phyloP scores from a whole-genome alignment of 805 yeast species.

The Candida cerambycidarum region DNA sequence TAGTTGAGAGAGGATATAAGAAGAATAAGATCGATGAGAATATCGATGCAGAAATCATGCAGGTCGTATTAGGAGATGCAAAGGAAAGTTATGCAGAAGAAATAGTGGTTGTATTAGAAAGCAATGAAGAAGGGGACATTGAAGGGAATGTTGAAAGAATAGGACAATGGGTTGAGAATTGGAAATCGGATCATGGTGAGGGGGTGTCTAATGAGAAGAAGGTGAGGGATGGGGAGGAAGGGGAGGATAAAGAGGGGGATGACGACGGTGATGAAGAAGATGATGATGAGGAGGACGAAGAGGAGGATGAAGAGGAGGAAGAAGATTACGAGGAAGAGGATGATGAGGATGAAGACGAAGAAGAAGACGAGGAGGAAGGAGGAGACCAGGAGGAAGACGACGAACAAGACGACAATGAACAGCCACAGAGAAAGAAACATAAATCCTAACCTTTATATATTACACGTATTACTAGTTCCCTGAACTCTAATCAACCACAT shows the following conservation, averaged over 20 bases:
- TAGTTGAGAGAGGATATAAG: slow-evolving; percentile 73
- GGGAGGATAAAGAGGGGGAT: slow-evolving; percentile 14
- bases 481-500: background rate
- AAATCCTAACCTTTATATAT: slow-evolving; percentile 2
- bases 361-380: slow-evolving; percentile 17
- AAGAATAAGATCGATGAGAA: slow-evolving; percentile 86
- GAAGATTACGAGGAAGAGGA: slow-evolving; percentile 12
- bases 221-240: slow-evolving; percentile 15
- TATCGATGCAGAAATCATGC: slow-evolving; percentile 96
- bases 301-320: slow-evolving; percentile 9
- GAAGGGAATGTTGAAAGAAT: slow-evolving; percentile 82
- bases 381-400: slow-evolving; percentile 14
- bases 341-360: slow-evolving; percentile 16
- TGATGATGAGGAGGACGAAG: slow-evolving; percentile 7
- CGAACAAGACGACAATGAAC: slow-evolving; percentile 7
- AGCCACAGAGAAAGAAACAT: slow-evolving; percentile 3
- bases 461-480: background rate
- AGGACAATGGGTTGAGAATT: slow-evolving; percentile 67
- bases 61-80: slow-evolving; percentile 84
- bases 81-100: slow-evolving; percentile 75
- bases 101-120: slow-evolving; percentile 75
- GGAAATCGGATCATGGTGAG: slow-evolving; percentile 57
- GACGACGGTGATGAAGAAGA: slow-evolving; percentile 17
- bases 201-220: slow-evolving; percentile 34
- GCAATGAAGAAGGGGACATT: slow-evolving; percentile 72